Evolutionary conservation across 768 basidiomycete species (phyloP).

Genomic region (Lactarius trivialis): DNA sequence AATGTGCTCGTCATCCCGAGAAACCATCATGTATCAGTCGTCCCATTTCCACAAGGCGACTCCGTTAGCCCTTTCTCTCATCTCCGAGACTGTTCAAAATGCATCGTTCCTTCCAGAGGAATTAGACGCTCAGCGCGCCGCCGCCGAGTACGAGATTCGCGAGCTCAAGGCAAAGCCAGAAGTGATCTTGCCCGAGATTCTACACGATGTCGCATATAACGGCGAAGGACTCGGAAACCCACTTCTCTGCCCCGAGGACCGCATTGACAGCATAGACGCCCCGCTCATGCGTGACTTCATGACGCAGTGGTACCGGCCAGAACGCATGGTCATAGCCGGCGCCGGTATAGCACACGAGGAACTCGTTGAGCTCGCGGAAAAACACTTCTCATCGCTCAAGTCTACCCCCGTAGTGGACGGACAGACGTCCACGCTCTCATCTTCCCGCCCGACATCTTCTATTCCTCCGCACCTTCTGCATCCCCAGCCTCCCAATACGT

Average conservation of each 20-base stretch:
- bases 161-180: slow-evolving; percentile 88
- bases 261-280: slow-evolving; percentile 60
- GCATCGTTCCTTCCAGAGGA: slow-evolving; percentile 73
- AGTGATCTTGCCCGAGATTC: slow-evolving; percentile 83
- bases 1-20: slow-evolving; percentile 82
- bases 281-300: slow-evolving; percentile 56
- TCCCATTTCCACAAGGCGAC: slow-evolving; percentile 85
- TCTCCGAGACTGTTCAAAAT: slow-evolving; percentile 84
- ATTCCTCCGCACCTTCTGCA: slow-evolving; percentile 52
- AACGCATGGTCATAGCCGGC: slow-evolving; percentile 92
- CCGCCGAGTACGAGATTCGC: slow-evolving; percentile 84
- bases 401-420: slow-evolving; percentile 26
- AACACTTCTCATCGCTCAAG: slow-evolving; percentile 70
- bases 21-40: slow-evolving; percentile 97
- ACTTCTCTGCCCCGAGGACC: slow-evolving; percentile 80
- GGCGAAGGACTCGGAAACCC: slow-evolving; percentile 81
- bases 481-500: slow-evolving; percentile 44
- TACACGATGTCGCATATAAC: slow-evolving; percentile 83
- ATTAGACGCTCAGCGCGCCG: slow-evolving; percentile 75
- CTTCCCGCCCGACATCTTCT: slow-evolving; percentile 25
- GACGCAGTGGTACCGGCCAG: slow-evolving; percentile 84
- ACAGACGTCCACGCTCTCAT: slow-evolving; percentile 27
- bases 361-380: slow-evolving; percentile 78
- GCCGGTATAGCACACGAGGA: slow-evolving; percentile 88
- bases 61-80: slow-evolving; percentile 75